Percentiles rank a stretch among this genome's conserved stretches.
phyloP scores from a whole-genome alignment of 1,284 basidiomycete genomes.

The Naganishia sp. region DNA sequence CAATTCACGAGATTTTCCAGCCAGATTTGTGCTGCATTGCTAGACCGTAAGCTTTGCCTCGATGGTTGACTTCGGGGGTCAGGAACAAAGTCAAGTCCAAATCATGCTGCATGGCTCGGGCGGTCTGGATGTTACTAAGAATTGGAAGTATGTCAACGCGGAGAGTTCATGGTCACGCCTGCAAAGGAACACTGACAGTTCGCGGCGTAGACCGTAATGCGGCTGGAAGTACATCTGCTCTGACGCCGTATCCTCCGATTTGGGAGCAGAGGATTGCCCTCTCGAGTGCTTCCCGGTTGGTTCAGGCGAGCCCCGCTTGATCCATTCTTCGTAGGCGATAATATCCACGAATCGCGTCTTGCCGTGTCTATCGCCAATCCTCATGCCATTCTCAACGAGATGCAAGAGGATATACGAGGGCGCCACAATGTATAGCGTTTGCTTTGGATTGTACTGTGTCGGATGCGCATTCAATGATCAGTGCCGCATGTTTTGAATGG shows the following conservation, averaged over 20 bases:
- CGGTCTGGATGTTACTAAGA: constrained; percentile 5
- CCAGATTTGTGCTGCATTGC: constrained; percentile 68
- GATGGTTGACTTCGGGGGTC: constrained; percentile 73
- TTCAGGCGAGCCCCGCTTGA: constrained; percentile 12
- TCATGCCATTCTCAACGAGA: constrained; percentile 45
- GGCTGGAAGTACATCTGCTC: constrained; percentile 15
- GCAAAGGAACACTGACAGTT: constrained; percentile 4
- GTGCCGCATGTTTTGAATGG: background rate
- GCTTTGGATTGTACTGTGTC: constrained; percentile 53
- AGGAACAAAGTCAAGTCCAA: constrained; percentile 54
- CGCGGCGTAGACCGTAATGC: constrained; percentile 6
- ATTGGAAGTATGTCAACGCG: background rate
- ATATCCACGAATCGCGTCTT: constrained; percentile 42
- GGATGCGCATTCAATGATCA: constrained; percentile 58
- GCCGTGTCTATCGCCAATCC: constrained; percentile 17
- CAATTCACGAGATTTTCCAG: constrained; percentile 76
- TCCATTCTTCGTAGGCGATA: constrained; percentile 34
- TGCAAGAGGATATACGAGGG: constrained; percentile 49
- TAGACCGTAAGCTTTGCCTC: constrained; percentile 68
- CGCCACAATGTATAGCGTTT: constrained; percentile 69
- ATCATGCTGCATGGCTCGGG: constrained; percentile 14
- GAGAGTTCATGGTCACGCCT: background rate
- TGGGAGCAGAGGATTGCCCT: background rate
- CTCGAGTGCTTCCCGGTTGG: background rate
- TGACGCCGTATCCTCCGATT: background rate